These are phyloP conservation scores for Ambrosiella beaveri DNA, from an alignment of 2,329 filamentous ascomycete species.

Conservation along the genomic window DNA sequence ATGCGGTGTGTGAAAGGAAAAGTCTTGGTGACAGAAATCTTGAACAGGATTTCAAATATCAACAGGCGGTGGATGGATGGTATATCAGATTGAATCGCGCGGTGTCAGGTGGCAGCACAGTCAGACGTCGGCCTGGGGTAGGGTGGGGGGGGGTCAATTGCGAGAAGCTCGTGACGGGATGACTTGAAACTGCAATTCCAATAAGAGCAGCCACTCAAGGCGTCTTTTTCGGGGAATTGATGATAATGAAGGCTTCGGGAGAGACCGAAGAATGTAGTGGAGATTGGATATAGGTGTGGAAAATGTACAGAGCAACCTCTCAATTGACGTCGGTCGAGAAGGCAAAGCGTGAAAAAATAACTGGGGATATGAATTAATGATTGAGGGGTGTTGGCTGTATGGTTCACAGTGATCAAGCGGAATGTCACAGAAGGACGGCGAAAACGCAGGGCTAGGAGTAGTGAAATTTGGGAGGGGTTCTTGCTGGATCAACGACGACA, in stretches of 20 bases:
- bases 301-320: not conserved
- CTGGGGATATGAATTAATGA: not conserved
- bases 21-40: not conserved
- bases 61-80: not conserved
- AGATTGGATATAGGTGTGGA: not conserved
- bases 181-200: not conserved
- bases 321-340: not conserved
- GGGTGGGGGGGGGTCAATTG: not conserved
- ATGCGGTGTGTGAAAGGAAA: not conserved
- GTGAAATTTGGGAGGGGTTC: too few species aligned
- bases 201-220: constrained; percentile 13
- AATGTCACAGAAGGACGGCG: not conserved
- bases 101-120: not conserved
- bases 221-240: constrained; percentile 7
- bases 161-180: not conserved
- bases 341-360: not conserved
- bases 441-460: not conserved
- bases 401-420: not conserved
- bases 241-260: not conserved
- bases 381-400: not conserved
- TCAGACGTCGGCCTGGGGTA: not conserved
- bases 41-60: not conserved
- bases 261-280: not conserved
- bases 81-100: not conserved
- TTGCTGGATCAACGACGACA: too few species aligned